Evolutionary conservation across 129 eudicot genomes (phyloP).

Genomic region (Chrysanthemum seticuspe): DNA sequence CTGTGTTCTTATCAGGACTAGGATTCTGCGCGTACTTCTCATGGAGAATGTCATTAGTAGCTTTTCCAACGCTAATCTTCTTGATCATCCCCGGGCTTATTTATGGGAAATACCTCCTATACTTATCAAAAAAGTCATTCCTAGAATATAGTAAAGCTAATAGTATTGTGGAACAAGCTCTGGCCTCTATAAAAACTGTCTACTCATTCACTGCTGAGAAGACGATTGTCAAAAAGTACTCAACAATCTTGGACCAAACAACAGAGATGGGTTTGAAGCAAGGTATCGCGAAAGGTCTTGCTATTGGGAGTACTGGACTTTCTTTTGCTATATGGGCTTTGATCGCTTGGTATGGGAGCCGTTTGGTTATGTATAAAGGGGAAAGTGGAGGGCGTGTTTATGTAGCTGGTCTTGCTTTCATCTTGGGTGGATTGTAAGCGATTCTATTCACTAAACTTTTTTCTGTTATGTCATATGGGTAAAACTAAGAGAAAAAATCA

Average conservation of each 20-base stretch:
- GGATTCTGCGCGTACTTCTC: slow-evolving; percentile 82
- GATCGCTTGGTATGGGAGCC: slow-evolving; percentile 94
- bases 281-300: slow-evolving; percentile 92
- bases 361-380: slow-evolving; percentile 75
- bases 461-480: neutral
- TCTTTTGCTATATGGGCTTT: slow-evolving; percentile 92
- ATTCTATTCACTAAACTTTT: neutral
- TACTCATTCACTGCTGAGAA: slow-evolving; percentile 92
- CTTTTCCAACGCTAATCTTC: slow-evolving; percentile 78
- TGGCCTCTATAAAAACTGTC: slow-evolving; percentile 81
- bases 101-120: slow-evolving; percentile 77
- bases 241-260: slow-evolving; percentile 60
- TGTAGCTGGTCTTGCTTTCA: slow-evolving; percentile 66
- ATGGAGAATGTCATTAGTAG: slow-evolving; percentile 85
- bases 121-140: slow-evolving; percentile 60
- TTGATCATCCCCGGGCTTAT: slow-evolving; percentile 83
- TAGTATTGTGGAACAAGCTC: slow-evolving; percentile 70
- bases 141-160: slow-evolving; percentile 77
- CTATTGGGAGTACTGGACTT: slow-evolving; percentile 84
- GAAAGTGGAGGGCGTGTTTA: slow-evolving; percentile 90
- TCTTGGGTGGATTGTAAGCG: slow-evolving; percentile 89
- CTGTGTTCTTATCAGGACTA: slow-evolving; percentile 83
- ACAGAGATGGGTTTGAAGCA: slow-evolving; percentile 71
- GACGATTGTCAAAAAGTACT: slow-evolving; percentile 54
- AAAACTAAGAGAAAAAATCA: neutral